Evolutionary conservation across 306 rosid species (phyloP).

Genomic region (Sechiopsis laciniata): DNA sequence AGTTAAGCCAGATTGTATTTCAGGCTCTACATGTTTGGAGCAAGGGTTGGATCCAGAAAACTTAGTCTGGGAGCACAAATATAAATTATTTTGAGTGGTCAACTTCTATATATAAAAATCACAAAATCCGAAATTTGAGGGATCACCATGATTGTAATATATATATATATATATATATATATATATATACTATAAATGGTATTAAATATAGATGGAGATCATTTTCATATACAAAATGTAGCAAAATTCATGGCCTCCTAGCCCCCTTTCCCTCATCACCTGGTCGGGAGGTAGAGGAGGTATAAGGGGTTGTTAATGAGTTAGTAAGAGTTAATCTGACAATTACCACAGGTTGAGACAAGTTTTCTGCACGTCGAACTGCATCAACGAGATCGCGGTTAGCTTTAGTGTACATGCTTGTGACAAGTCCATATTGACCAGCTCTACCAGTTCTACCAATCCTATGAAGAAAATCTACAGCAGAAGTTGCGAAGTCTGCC

Average conservation of each 20-base stretch:
- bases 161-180: too few species aligned
- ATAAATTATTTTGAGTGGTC: too few species aligned
- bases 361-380: conserved; percentile 67
- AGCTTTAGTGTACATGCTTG: conserved; percentile 72
- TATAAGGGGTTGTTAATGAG: not conserved
- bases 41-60: too few species aligned
- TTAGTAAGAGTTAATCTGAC: conserved; percentile 4
- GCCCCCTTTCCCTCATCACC: too few species aligned
- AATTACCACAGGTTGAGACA: conserved; percentile 72
- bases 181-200: too few species aligned
- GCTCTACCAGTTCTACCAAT: conserved; percentile 94
- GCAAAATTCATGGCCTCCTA: too few species aligned
- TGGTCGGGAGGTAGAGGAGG: not conserved
- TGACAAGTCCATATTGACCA: conserved; percentile 77
- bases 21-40: not conserved
- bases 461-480: conserved; percentile 87
- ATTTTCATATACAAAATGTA: too few species aligned
- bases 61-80: too few species aligned
- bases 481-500: conserved; percentile 93
- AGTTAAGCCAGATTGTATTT: not conserved
- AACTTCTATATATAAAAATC: too few species aligned
- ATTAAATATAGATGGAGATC: too few species aligned
- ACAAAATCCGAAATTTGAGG: too few species aligned
- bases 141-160: too few species aligned
- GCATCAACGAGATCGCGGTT: conserved; percentile 74